phyloP scores from a whole-genome alignment of 345 rosid genomes.

The Syzygium oleosum region DNA sequence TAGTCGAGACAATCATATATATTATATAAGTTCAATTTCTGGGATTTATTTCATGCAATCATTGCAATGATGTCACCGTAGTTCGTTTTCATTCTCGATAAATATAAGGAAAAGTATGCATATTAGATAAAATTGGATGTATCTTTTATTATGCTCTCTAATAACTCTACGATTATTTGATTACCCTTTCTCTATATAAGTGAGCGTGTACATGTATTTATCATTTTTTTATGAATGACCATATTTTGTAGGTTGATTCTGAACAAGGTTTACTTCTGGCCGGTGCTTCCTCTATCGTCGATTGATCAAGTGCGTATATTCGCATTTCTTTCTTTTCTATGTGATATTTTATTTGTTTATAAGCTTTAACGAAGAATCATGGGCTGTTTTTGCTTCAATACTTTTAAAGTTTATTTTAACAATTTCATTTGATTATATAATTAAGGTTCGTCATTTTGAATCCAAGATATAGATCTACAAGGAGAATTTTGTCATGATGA shows the following conservation, averaged over 20 bases:
- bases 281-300: neutral
- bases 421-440: neutral
- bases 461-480: neutral
- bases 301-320: neutral
- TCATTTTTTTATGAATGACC: neutral
- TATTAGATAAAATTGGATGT: neutral
- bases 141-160: neutral
- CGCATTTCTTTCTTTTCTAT: neutral
- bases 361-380: neutral
- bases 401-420: neutral
- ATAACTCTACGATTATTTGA: neutral
- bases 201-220: neutral
- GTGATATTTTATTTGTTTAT: neutral
- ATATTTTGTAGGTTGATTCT: neutral
- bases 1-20: rapidly evolving
- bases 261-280: neutral
- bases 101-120: neutral
- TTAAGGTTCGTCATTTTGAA: neutral
- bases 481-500: neutral
- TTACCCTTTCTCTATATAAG: neutral
- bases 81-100: neutral
- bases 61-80: neutral
- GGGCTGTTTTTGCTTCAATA: neutral
- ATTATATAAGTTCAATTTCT: rapidly evolving
- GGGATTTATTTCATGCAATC: neutral